phyloP scores from a whole-genome alignment of 805 yeast genomes.

The Ascoidea tarda region DNA sequence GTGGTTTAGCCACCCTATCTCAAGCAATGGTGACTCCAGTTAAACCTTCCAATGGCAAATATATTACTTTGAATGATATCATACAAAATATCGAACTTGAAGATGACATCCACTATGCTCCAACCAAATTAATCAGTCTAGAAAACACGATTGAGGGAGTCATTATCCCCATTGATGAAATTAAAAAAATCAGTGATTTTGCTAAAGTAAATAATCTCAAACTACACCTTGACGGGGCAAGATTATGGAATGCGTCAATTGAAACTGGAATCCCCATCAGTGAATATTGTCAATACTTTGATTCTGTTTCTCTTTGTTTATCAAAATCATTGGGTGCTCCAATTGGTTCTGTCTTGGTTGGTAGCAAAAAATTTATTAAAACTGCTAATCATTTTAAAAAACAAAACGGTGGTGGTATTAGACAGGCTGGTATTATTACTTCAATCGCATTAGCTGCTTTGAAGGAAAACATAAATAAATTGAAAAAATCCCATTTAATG shows the following conservation, averaged over 20 bases:
- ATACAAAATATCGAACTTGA: conserved; percentile 44
- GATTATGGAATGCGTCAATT: conserved; percentile 81
- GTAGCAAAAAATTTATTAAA: conserved; percentile 38
- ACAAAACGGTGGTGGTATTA: conserved; percentile 87
- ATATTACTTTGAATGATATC: conserved; percentile 73
- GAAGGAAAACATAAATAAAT: conserved; percentile 51
- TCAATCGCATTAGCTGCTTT: conserved; percentile 73
- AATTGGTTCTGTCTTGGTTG: conserved; percentile 79
- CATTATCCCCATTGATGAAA: conserved; percentile 67
- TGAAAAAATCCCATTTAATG: conserved; percentile 31
- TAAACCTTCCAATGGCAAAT: conserved; percentile 57
- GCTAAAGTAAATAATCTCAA: conserved; percentile 43
- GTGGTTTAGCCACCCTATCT: conserved; percentile 78
- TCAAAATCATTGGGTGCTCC: conserved; percentile 92
- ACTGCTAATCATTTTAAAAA: conserved; percentile 79
- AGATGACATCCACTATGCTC: conserved; percentile 79
- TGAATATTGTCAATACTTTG: conserved; percentile 67
- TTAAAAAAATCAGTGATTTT: conserved; percentile 55
- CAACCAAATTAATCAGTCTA: conserved; percentile 70
- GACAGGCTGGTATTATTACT: conserved; percentile 76
- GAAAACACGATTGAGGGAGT: conserved; percentile 86
- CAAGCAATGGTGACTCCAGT: conserved; percentile 89
- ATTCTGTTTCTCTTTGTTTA: conserved; percentile 79
- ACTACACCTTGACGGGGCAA: conserved; percentile 90
- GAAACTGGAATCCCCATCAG: conserved; percentile 54